Evolutionary conservation across 345 rosid species (phyloP).

Genomic region (Schrenkiella parvula): DNA sequence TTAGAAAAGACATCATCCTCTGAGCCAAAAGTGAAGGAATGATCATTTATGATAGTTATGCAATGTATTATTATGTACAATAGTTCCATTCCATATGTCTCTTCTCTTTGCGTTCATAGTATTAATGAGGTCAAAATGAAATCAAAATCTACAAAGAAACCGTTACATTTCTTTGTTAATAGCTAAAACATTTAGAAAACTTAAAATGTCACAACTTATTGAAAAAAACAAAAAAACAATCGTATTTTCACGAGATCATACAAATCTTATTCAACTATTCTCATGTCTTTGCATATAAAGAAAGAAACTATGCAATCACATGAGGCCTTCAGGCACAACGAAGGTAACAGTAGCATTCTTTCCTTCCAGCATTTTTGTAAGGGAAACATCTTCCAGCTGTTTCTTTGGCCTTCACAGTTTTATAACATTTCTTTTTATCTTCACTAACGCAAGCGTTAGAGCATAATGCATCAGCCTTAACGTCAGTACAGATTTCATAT

Average conservation of each 20-base stretch:
- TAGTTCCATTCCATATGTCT: neutral
- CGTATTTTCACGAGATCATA: no score
- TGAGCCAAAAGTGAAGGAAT: constrained; percentile 24
- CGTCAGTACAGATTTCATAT: neutral
- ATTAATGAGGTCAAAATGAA: no score
- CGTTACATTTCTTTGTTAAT: no score
- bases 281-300: no score
- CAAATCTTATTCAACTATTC: no score
- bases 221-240: no score
- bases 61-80: neutral
- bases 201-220: no score
- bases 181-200: no score
- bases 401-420: neutral
- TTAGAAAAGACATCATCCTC: constrained; percentile 40
- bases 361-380: neutral
- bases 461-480: neutral
- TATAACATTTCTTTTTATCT: neutral
- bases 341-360: neutral
- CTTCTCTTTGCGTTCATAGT: no score
- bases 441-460: neutral
- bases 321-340: no score
- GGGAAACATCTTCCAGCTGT: neutral
- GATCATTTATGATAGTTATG: constrained; percentile 1
- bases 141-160: no score
- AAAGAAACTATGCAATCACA: no score